Base-by-base conservation (phyloP, 495 filamentous ascomycete species). In the Thermothielavioides terrestris region DNA sequence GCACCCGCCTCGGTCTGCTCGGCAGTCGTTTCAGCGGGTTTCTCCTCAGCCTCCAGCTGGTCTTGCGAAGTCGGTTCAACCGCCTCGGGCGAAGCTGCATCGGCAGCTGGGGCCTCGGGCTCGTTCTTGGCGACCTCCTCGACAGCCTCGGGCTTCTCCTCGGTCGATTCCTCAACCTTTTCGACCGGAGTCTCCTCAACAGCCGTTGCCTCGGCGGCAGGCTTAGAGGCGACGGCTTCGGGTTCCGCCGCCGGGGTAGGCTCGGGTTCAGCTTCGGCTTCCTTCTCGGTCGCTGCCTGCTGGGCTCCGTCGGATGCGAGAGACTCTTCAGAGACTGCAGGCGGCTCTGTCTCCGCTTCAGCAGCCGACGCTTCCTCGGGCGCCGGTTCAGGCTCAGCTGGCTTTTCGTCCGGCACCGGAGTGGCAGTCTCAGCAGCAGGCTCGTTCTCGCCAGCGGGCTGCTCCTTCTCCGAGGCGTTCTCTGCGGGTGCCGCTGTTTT, bases 101-200 rank as follows among this genome's bases (percentile, higher is more conserved):
- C 46, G 18, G 14, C 25, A 21, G 11, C 46, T 2, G n/a, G 25
- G n/a, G 36, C 18, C 27, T 39, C 46, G 10, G 26, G 26, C 23
- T 49, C 59, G 18, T 17, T 42, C 31, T 55, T 42, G 9, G 1
- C 28, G 17, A 50, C 44, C n/a, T 64, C 55, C 20, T 57, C 55
- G 15, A 51, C 50, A 25, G 55, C 26, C 21, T 53, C 57, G 17
- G 45, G 46, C 9, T 51, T 43, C 23, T 30, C 18, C 41, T 45
- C 53, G 42, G 14, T 38, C 8, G 47, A 2, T 14, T 58, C 52
- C 27, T 61, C 52, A 7, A 26, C 12, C 25, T 18, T 34, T 27
- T 20, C 20, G 22, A 23, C 17, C 11, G 47, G 25, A 4, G 23
- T 10, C 12, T 54, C 42, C 37, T 53, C 46, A 11, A 23, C 37